These are phyloP conservation scores for Musa balbisiana DNA, from an alignment of 202 grass and related monocot species.

Conservation along the genomic window DNA sequence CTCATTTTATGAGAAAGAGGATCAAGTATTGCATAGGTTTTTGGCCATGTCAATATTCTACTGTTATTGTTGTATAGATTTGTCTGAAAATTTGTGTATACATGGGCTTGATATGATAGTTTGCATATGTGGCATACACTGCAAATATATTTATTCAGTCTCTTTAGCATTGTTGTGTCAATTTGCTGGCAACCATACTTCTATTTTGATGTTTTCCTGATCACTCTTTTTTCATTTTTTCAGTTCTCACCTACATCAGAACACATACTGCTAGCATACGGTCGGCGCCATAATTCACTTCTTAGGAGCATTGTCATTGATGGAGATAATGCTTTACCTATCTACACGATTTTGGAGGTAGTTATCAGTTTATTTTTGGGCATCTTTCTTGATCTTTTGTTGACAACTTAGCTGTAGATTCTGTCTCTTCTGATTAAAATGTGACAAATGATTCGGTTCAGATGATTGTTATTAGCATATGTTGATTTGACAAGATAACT, in stretches of 20 bases:
- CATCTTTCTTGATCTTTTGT: background rate
- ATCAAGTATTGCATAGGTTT: background rate
- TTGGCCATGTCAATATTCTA: background rate
- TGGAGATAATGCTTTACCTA: slow-evolving; percentile 77
- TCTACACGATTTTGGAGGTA: slow-evolving; percentile 99
- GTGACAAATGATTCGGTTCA: no score
- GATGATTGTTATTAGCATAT: no score
- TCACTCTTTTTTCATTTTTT: slow-evolving; percentile 27
- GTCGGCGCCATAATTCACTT: slow-evolving; percentile 80
- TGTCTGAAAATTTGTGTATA: background rate
- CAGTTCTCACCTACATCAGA: slow-evolving; percentile 98
- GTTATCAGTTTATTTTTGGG: slow-evolving; percentile 4
- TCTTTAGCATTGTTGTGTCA: no score
- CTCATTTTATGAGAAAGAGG: background rate
- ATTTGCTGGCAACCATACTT: background rate
- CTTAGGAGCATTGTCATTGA: slow-evolving; percentile 89
- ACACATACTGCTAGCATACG: slow-evolving; percentile 94
- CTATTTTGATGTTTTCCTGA: slow-evolving; percentile 16
- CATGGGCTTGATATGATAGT: background rate
- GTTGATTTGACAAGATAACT: no score
- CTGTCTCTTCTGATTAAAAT: no score
- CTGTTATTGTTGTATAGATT: background rate
- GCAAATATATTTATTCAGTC: background rate
- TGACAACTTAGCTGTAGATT: no score
- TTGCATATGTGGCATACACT: background rate